Percentiles rank a stretch among this genome's conserved stretches.
phyloP scores from a whole-genome alignment of 495 filamentous ascomycete species.

The Xylaria curta region DNA sequence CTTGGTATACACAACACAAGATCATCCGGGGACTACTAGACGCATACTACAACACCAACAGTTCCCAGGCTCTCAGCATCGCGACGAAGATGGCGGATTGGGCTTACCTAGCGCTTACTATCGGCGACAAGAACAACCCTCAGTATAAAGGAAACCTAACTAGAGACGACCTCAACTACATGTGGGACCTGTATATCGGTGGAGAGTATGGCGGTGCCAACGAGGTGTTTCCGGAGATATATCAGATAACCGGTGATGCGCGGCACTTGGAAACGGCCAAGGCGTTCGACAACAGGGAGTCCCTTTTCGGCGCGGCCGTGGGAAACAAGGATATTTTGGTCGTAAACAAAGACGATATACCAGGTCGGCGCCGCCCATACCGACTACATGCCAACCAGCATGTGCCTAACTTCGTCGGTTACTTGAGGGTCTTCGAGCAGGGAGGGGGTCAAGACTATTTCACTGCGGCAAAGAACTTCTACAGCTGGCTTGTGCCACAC shows the following conservation, averaged over 20 bases:
- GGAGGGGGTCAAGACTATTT: constrained; percentile 40
- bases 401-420: constrained; percentile 45
- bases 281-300: constrained; percentile 43
- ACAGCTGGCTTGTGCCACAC: constrained; percentile 39
- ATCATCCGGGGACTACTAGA: constrained; percentile 35
- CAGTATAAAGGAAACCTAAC: constrained; percentile 33
- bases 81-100: constrained; percentile 34
- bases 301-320: constrained; percentile 37
- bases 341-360: constrained; percentile 24
- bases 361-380: constrained; percentile 29
- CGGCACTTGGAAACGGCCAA: constrained; percentile 40
- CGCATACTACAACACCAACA: constrained; percentile 36
- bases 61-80: constrained; percentile 27
- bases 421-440: constrained; percentile 40
- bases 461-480: constrained; percentile 43
- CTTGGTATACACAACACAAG: constrained; percentile 37
- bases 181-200: constrained; percentile 36
- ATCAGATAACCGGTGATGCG: constrained; percentile 38
- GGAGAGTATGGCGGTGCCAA: constrained; percentile 40
- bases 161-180: constrained; percentile 34
- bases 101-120: constrained; percentile 35
- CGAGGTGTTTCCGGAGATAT: constrained; percentile 43
- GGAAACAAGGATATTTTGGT: constrained; percentile 32
- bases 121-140: constrained; percentile 35
- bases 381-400: constrained; percentile 45